These are phyloP conservation scores for Arabidopsis lyrata DNA, from an alignment of 441 rosid species.

Conservation along the genomic window DNA sequence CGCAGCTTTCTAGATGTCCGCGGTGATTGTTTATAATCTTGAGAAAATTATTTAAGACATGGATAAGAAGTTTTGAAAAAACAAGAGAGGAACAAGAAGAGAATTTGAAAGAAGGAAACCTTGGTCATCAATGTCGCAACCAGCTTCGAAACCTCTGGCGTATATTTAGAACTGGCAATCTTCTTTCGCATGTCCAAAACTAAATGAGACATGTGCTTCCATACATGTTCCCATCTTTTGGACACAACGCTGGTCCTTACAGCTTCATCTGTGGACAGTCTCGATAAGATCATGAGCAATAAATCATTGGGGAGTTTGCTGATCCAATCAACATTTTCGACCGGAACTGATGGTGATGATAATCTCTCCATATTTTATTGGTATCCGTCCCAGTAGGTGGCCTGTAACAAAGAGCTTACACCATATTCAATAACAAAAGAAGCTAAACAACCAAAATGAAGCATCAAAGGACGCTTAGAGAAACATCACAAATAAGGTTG, in stretches of 20 bases:
- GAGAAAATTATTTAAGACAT: background rate
- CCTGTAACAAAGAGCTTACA: background rate
- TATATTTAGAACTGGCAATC: background rate
- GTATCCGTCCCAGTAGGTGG: background rate
- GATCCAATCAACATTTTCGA: background rate
- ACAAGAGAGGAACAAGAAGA: background rate
- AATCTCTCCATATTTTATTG: background rate
- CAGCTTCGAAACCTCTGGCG: background rate
- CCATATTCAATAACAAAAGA: background rate
- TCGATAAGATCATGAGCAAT: conserved; percentile 1
- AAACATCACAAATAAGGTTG: no score
- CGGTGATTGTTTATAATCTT: background rate
- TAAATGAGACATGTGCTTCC: background rate
- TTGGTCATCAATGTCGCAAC: background rate
- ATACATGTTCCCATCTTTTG: background rate
- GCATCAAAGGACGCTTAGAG: no score
- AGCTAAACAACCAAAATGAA: no score
- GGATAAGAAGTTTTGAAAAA: background rate
- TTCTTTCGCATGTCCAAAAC: background rate
- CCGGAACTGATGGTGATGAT: background rate
- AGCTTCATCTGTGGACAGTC: background rate
- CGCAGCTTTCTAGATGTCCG: background rate
- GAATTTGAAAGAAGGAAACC: background rate
- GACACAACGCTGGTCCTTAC: background rate
- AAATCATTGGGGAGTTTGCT: background rate